Evolutionary conservation across 1,284 basidiomycete genomes (phyloP).

Genomic region (Xerocomus nothofagi): DNA sequence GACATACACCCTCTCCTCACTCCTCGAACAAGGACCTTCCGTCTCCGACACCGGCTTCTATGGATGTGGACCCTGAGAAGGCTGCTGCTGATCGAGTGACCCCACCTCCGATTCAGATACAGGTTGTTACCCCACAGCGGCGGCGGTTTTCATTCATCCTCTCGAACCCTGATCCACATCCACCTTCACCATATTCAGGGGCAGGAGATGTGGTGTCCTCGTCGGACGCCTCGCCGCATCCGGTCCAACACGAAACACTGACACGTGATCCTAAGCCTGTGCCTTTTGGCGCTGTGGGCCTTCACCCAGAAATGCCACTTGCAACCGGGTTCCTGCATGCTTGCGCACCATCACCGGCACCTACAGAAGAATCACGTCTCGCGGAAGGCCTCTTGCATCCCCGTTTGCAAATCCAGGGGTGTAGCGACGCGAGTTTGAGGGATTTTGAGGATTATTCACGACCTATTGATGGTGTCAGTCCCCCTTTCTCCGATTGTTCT

Average conservation of each 20-base stretch:
- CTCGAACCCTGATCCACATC: slow-evolving; percentile 31
- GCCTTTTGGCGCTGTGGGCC: not conserved
- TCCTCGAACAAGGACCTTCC: slow-evolving; percentile 27
- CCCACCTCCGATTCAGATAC: slow-evolving; percentile 19
- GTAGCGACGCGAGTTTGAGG: slow-evolving; percentile 40
- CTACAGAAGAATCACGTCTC: slow-evolving; percentile 37
- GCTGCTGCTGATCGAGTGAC: slow-evolving; percentile 6
- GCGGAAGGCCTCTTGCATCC: slow-evolving; percentile 44
- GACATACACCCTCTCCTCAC: slow-evolving; percentile 32
- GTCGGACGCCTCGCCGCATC: not conserved
- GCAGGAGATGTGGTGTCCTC: not conserved
- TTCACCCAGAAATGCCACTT: slow-evolving; percentile 3
- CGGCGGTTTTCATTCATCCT: slow-evolving; percentile 34
- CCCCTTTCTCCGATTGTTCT: not conserved
- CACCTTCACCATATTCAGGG: slow-evolving; percentile 21
- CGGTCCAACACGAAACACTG: slow-evolving; percentile 1
- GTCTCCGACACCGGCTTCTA: slow-evolving; percentile 10
- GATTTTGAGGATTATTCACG: slow-evolving; percentile 48
- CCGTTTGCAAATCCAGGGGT: slow-evolving; percentile 30
- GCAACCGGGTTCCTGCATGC: slow-evolving; percentile 1
- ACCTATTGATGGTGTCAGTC: slow-evolving; percentile 43
- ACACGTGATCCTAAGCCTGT: not conserved
- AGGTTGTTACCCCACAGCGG: slow-evolving; percentile 19
- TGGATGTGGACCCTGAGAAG: slow-evolving; percentile 21
- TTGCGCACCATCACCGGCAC: slow-evolving; percentile 37